Evolutionary conservation across 2,329 filamentous ascomycete species (phyloP), one percentile per base, ranked within the genome.

Genomic region (Cladosporium sp.): DNA sequence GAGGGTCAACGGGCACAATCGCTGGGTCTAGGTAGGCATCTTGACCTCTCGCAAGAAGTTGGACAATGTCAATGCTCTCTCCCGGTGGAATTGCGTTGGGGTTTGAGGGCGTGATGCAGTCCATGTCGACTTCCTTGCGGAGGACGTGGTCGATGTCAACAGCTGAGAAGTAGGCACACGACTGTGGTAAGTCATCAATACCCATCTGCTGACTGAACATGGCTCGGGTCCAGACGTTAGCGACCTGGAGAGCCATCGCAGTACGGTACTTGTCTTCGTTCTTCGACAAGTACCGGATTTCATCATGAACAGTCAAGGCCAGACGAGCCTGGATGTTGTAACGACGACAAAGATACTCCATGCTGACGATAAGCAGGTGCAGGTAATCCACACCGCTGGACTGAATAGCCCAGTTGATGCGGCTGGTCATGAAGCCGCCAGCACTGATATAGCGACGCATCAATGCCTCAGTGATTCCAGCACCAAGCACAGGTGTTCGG

Each of bases 321-420:
- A 99, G 82, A 1, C 96, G 91, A 5, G 93, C 93, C 63, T 91
- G 79, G 67, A 99, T 87, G 72, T 91, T 93, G 82, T 91, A 99
- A 5, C 89, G 90, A 1, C 92, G 87, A 62, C 89, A 89, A 3
- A 99, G 85, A 74, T 96, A 97, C 76, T 98, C 93, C 96, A 99
- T 99, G 16, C 88, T 85, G 2, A 98, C 87, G 68, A 99, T 92
- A 21, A 99, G 85, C 5, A 99, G 87, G 74, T 99, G 95, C 1
- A 99, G 86, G 77, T 99, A 99, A 77, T 99, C 96, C 4, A 98
- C 94, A 5, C 96, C 95, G 0, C 92, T 96, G 0, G 93, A 97
- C 74, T 99, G 95, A 71, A 99, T 98, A 3, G 95, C 95, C 95
- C 95, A 99, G 76, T 99, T 99, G 79, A 99, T 98, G 36, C 96